These are phyloP conservation scores for Penicillium daleae DNA, from an alignment of 495 filamentous ascomycete species.

Conservation along the genomic window DNA sequence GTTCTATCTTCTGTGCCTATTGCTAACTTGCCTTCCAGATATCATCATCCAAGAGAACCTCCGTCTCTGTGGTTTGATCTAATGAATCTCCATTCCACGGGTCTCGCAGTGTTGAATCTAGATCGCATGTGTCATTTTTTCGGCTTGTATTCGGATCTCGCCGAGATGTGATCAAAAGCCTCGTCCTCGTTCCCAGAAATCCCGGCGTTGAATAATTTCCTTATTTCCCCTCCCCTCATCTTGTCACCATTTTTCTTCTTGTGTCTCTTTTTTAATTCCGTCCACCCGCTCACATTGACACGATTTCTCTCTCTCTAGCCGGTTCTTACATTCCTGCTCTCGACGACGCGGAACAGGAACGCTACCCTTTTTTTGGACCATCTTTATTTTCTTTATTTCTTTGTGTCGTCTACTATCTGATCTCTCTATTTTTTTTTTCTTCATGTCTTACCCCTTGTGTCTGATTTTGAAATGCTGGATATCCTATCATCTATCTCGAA, in stretches of 20 bases:
- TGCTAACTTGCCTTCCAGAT: conserved; percentile 56
- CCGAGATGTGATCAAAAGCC: conserved; percentile 34
- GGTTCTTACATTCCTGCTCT: conserved; percentile 45
- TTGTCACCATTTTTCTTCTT: conserved; percentile 23
- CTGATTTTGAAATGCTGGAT: conserved; percentile 47
- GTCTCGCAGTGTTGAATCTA: conserved; percentile 42
- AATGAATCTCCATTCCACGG: conserved; percentile 48
- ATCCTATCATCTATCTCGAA: conserved; percentile 44
- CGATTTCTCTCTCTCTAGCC: conserved; percentile 42
- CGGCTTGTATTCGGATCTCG: conserved; percentile 34
- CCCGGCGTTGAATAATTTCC: conserved; percentile 50
- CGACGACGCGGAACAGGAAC: conserved; percentile 46
- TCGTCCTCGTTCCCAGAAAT: conserved; percentile 36
- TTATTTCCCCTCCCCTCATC: conserved; percentile 25
- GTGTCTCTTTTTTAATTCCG: conserved; percentile 35
- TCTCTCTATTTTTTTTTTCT: conserved; percentile 24
- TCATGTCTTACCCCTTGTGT: conserved; percentile 26
- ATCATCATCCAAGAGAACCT: conserved; percentile 99
- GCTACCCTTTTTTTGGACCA: conserved; percentile 17
- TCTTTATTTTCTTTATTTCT: conserved; percentile 11
- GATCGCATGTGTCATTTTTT: conserved; percentile 42
- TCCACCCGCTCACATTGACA: conserved; percentile 36
- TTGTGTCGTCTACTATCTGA: conserved; percentile 19
- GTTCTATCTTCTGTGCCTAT: background rate
- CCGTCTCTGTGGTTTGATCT: conserved; percentile 96